Conservation (phyloP, 2,329 filamentous ascomycete genomes). For the Fusarium newnesense region DNA sequence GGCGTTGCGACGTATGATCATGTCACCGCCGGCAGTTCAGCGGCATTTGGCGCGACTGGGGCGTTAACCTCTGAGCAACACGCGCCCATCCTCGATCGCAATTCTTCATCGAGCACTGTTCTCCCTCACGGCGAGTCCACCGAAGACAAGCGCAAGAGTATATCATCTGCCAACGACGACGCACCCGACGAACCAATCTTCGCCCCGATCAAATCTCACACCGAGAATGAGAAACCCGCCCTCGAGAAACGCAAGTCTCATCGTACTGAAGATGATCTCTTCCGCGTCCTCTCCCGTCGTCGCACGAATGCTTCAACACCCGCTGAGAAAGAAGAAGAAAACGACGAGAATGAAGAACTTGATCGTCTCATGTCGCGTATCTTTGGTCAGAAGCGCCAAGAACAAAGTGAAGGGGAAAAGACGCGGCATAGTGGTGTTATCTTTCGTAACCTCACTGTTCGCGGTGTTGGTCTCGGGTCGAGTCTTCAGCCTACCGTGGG, state of each 20-base stretch:
- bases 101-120: constrained; percentile 25
- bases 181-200: constrained; percentile 33
- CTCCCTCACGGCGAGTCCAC: not conserved
- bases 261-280: constrained; percentile 62
- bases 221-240: constrained; percentile 22
- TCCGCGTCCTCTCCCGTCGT: constrained; percentile 59
- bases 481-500: constrained; percentile 65
- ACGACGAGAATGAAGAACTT: constrained; percentile 59
- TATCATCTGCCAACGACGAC: not conserved
- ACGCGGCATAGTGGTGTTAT: constrained; percentile 75
- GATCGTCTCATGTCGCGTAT: constrained; percentile 74
- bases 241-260: constrained; percentile 41
- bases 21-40: constrained; percentile 9
- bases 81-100: not conserved
- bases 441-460: constrained; percentile 76
- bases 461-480: constrained; percentile 74
- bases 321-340: constrained; percentile 51
- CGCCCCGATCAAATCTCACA: constrained; percentile 43
- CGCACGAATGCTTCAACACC: constrained; percentile 52
- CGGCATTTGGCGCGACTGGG: constrained; percentile 1
- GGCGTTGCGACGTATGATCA: not conserved
- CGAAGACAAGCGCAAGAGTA: constrained; percentile 1
- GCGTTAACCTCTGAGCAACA: not conserved
- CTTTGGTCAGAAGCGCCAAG: constrained; percentile 73
- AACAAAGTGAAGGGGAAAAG: constrained; percentile 75